Conservation (phyloP, 805 yeast genomes). For the Yarrowia alimentaria region DNA sequence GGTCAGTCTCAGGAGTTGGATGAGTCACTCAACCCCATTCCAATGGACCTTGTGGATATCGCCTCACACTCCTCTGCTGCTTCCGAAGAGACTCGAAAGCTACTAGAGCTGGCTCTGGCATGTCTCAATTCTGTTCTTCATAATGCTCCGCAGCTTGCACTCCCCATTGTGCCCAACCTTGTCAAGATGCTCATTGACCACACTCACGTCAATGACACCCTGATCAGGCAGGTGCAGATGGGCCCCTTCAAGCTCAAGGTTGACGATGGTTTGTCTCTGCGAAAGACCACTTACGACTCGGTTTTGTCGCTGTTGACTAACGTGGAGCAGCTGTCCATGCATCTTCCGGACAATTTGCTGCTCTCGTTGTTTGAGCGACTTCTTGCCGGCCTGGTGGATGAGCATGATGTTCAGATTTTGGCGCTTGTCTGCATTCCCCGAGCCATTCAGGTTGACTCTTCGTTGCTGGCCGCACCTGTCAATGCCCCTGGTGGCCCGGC, state of each 20-base stretch:
- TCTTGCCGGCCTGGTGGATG: slow-evolving; percentile 57
- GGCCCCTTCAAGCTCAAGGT: slow-evolving; percentile 84
- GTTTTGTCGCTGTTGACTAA: slow-evolving; percentile 48
- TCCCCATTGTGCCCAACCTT: slow-evolving; percentile 47
- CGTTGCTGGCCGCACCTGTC: slow-evolving; percentile 5
- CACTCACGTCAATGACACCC: slow-evolving; percentile 41
- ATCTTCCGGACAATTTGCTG: slow-evolving; percentile 37
- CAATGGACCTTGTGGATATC: slow-evolving; percentile 37
- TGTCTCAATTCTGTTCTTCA: slow-evolving; percentile 60
- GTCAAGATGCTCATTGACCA: slow-evolving; percentile 46
- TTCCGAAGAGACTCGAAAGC: too few species aligned
- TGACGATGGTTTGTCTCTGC: slow-evolving; percentile 71
- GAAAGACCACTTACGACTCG: slow-evolving; percentile 70
- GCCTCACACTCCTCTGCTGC: too few species aligned
- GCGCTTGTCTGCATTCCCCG: slow-evolving; percentile 46
- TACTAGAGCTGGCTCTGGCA: slow-evolving; percentile 58
- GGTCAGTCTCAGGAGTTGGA: slow-evolving; percentile 34
- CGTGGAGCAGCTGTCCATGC: slow-evolving; percentile 40
- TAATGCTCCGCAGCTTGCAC: slow-evolving; percentile 50
- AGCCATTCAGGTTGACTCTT: slow-evolving; percentile 2
- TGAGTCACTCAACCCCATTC: too few species aligned
- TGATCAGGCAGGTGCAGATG: slow-evolving; percentile 66
- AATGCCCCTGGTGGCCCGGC: slow-evolving; percentile 1
- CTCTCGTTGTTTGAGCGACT: slow-evolving; percentile 44
- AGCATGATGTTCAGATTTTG: slow-evolving; percentile 56